Percentiles rank a stretch among this genome's conserved stretches.
phyloP scores from a whole-genome alignment of 2,329 filamentous ascomycete species.

The Eurotiales sp. region DNA sequence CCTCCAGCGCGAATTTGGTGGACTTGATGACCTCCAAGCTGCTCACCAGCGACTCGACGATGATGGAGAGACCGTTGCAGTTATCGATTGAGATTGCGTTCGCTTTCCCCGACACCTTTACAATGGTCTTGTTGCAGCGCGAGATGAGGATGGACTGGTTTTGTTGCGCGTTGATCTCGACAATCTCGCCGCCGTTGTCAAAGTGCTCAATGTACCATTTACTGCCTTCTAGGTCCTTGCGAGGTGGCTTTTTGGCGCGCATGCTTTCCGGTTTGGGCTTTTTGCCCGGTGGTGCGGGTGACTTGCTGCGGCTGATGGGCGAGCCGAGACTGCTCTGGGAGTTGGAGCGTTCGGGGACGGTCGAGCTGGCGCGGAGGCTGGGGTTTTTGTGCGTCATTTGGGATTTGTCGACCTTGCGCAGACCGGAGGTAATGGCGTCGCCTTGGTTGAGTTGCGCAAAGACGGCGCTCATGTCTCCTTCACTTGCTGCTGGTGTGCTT shows the following conservation, averaged over 20 bases:
- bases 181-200: constrained; percentile 68
- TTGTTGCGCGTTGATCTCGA: constrained; percentile 77
- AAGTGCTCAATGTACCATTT: constrained; percentile 98
- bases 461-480: constrained; percentile 72
- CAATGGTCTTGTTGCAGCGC: constrained; percentile 83
- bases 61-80: constrained; percentile 74
- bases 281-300: constrained; percentile 80
- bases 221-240: constrained; percentile 76
- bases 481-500: constrained; percentile 43
- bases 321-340: constrained; percentile 51
- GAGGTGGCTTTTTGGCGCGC: constrained; percentile 75
- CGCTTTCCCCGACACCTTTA: constrained; percentile 87
- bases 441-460: constrained; percentile 91
- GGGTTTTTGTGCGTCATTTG: constrained; percentile 99
- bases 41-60: constrained; percentile 85
- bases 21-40: constrained; percentile 95
- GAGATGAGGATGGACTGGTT: constrained; percentile 89
- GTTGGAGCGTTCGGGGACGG: constrained; percentile 59
- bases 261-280: constrained; percentile 84
- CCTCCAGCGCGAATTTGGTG: constrained; percentile 89
- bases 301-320: constrained; percentile 62
- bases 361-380: constrained; percentile 68
- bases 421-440: constrained; percentile 76
- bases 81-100: constrained; percentile 98
- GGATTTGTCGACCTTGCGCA: constrained; percentile 90